Evolutionary conservation across 768 basidiomycete species (phyloP).

Genomic region (Lentinus tigrinus): DNA sequence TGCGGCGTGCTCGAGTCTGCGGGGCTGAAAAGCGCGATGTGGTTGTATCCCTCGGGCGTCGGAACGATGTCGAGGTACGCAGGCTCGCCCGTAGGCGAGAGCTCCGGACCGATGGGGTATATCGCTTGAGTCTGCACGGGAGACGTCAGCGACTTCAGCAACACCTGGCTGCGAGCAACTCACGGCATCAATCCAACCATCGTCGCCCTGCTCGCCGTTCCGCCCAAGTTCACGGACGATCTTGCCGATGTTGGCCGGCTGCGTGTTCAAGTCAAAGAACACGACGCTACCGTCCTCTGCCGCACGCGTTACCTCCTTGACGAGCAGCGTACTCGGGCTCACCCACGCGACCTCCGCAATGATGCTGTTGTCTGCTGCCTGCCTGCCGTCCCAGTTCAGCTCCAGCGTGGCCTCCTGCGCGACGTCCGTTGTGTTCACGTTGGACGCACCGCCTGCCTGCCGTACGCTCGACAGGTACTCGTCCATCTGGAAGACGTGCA

Average conservation of each 20-base stretch:
- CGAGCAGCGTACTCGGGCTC: slow-evolving; percentile 63
- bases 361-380: slow-evolving; percentile 60
- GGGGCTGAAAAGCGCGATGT: slow-evolving; percentile 89
- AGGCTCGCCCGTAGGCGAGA: slow-evolving; percentile 43
- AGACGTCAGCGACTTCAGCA: no score
- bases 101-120: slow-evolving; percentile 47
- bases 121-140: slow-evolving; percentile 58
- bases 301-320: slow-evolving; percentile 87
- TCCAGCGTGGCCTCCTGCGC: slow-evolving; percentile 44
- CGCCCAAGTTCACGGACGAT: slow-evolving; percentile 79
- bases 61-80: slow-evolving; percentile 94
- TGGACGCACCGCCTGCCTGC: slow-evolving; percentile 25
- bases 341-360: slow-evolving; percentile 88
- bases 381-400: slow-evolving; percentile 65
- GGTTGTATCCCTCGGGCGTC: slow-evolving; percentile 77
- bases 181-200: slow-evolving; percentile 93
- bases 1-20: slow-evolving; percentile 64
- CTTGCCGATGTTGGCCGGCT: slow-evolving; percentile 35
- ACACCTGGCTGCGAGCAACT: slow-evolving; percentile 28
- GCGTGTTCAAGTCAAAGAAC: slow-evolving; percentile 56
- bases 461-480: slow-evolving; percentile 37
- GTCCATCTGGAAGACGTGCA: slow-evolving; percentile 79
- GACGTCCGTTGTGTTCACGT: slow-evolving; percentile 14
- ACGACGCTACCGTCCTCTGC: slow-evolving; percentile 80
- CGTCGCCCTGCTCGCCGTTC: slow-evolving; percentile 83